Evolutionary conservation across 371 early-diverging fungal genomes (phyloP), one percentile per base, ranked within the genome.

Genomic region (Lichtheimia ornata): DNA sequence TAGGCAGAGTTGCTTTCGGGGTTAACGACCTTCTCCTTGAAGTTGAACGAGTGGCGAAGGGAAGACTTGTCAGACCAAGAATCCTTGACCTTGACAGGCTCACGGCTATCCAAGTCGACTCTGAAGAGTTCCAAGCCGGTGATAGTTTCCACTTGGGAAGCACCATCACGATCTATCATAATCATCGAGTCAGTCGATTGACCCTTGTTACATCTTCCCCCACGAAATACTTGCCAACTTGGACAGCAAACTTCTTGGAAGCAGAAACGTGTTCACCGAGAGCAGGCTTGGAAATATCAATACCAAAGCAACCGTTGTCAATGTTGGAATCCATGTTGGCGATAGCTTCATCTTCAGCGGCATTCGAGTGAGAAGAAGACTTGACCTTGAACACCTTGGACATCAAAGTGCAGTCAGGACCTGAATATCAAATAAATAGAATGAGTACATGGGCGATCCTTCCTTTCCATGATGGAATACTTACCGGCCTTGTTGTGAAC

Each of bases 221-320:
- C 2, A 28, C 6, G 13, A 1, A 2, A 27, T 3, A 57, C 52
- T 45, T 65, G 56, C 58, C 27, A 27, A 66, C 43, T 20, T 55
- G 45, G 51, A 63, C 59, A 27, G 52, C 43, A 14, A 47, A 15
- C 6, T 50, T 40, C 28, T 55, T 61, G 35, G 35, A 6, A 4
- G 58, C 51, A n/a, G 51, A 15, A 24, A 64, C 50, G 17, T 64
- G 56, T 43, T 57, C 35, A 18, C 59, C 69, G n/a, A 64, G 15
- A 24, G 45, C 51, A 24, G 69, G 69, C 20, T 57, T 49, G 54
- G 42, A 27, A 17, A 68, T 42, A 3, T 57, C 61, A 27, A 68
- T 56, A 51, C 64, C 69, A 42, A 68, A 68, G 45, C 69, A 68
- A 45, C 69, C 69, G 13, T 55, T 57, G 41, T 68, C 69, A 45